Evolutionary conservation across 441 rosid genomes (phyloP).

Genomic region (Hura crepitans): DNA sequence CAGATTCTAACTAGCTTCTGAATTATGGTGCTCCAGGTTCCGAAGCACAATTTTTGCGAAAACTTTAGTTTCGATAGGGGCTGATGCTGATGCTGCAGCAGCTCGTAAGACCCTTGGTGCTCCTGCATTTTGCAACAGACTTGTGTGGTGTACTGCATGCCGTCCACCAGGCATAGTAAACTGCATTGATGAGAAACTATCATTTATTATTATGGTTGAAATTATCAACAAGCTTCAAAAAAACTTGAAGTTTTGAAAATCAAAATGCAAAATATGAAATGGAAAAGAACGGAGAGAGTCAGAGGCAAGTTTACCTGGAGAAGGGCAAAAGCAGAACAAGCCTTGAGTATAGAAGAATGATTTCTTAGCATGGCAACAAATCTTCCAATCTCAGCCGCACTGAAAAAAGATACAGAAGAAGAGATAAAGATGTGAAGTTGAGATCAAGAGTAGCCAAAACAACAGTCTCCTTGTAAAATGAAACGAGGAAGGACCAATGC

Average conservation of each 20-base stretch:
- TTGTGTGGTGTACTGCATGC: conserved; percentile 38
- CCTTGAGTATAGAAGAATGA: conserved; percentile 39
- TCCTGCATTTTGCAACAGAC: conserved; percentile 39
- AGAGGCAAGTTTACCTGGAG: conserved; percentile 36
- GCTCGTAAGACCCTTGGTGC: conserved; percentile 44
- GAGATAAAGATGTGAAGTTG: background rate
- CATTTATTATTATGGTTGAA: background rate
- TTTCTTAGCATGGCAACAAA: conserved; percentile 48
- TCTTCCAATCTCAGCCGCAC: conserved; percentile 50
- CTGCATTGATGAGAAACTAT: conserved; percentile 21
- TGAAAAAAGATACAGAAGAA: conserved; percentile 6
- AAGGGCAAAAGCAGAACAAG: conserved; percentile 55
- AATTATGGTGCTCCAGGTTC: conserved; percentile 42
- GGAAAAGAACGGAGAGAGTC: background rate
- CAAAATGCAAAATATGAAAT: background rate
- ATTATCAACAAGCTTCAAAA: background rate
- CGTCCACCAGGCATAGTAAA: conserved; percentile 54
- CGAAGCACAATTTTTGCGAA: conserved; percentile 45
- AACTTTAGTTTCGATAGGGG: conserved; percentile 40
- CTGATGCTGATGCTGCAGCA: conserved; percentile 41
- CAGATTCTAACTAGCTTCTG: conserved; percentile 17
- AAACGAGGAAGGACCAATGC: background rate
- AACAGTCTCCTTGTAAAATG: background rate
- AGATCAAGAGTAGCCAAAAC: background rate
- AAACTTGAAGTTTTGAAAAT: background rate